Evolutionary conservation across 2,329 filamentous ascomycete genomes (phyloP).

Genomic region (Alternaria rosae): DNA sequence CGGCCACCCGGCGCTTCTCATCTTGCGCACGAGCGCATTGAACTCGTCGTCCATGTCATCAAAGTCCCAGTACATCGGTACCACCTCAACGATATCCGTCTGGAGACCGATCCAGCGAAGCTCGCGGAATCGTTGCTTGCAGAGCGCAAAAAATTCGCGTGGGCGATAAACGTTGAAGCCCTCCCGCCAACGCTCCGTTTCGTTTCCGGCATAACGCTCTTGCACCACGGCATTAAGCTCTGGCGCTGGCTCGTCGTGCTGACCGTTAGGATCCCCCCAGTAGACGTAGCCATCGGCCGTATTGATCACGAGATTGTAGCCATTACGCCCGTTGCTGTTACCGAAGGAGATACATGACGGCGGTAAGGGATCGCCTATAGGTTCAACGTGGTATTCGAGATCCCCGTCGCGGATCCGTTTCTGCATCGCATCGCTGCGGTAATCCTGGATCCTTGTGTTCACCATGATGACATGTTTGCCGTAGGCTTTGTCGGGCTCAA

Average conservation of each 20-base stretch:
- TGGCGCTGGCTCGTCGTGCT: not conserved
- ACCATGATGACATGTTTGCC: not conserved
- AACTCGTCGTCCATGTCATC: not conserved
- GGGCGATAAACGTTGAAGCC: not conserved
- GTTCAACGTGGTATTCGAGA: not conserved
- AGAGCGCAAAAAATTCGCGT: not conserved
- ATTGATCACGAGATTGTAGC: not conserved
- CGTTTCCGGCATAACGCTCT: not conserved
- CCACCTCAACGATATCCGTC: not conserved
- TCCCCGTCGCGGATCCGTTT: not conserved
- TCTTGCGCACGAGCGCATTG: not conserved
- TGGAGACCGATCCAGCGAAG: not conserved
- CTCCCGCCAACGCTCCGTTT: not conserved
- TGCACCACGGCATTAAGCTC: not conserved
- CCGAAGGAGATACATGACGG: not conserved
- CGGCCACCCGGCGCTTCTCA: not conserved
- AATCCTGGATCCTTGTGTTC: not conserved
- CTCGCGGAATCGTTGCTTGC: not conserved
- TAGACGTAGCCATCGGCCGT: not conserved
- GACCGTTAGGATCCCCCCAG: not conserved
- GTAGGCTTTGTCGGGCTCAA: not conserved
- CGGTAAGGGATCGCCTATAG: not conserved
- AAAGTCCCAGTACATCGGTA: not conserved
- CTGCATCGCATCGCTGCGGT: not conserved
- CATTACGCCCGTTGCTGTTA: not conserved